These are phyloP conservation scores for Exsudoporus floridanus DNA, from an alignment of 1,284 basidiomycete genomes.

Conservation along the genomic window DNA sequence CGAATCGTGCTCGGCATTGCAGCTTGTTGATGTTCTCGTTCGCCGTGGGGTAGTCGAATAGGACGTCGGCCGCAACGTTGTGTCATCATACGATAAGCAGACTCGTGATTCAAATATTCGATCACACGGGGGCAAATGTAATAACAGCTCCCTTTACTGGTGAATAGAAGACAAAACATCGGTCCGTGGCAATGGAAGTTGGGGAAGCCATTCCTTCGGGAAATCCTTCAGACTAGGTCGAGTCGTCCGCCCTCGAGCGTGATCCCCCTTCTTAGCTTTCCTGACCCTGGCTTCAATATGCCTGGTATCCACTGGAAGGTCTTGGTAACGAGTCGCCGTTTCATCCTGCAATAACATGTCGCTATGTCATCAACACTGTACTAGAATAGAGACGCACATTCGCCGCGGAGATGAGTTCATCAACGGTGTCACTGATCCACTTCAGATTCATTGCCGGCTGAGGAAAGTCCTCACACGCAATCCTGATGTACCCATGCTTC, in stretches of 20 bases:
- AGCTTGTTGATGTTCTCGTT: not conserved
- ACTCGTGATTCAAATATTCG: constrained; percentile 3
- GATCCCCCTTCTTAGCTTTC: constrained; percentile 71
- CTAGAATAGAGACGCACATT: constrained; percentile 56
- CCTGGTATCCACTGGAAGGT: constrained; percentile 74
- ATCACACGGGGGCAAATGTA: constrained; percentile 5
- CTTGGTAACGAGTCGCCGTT: constrained; percentile 41
- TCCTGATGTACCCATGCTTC: constrained; percentile 79
- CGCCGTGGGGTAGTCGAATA: not conserved
- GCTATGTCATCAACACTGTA: not conserved
- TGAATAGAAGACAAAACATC: constrained; percentile 4
- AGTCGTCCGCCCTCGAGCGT: constrained; percentile 56
- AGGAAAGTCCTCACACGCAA: constrained; percentile 81
- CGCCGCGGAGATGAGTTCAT: constrained; percentile 68
- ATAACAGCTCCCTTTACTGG: constrained; percentile 9
- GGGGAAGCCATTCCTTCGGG: constrained; percentile 77
- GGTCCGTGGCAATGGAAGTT: constrained; percentile 3
- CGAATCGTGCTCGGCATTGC: constrained; percentile 30
- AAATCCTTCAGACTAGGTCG: constrained; percentile 74
- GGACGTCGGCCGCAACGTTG: not conserved
- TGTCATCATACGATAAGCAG: constrained; percentile 6
- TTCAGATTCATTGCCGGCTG: constrained; percentile 80
- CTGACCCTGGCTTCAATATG: constrained; percentile 69
- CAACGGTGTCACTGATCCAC: constrained; percentile 79
- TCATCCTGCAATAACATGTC: constrained; percentile 23